Evolutionary conservation across 768 basidiomycete species (phyloP).

Genomic region (Lentinula raphanica): DNA sequence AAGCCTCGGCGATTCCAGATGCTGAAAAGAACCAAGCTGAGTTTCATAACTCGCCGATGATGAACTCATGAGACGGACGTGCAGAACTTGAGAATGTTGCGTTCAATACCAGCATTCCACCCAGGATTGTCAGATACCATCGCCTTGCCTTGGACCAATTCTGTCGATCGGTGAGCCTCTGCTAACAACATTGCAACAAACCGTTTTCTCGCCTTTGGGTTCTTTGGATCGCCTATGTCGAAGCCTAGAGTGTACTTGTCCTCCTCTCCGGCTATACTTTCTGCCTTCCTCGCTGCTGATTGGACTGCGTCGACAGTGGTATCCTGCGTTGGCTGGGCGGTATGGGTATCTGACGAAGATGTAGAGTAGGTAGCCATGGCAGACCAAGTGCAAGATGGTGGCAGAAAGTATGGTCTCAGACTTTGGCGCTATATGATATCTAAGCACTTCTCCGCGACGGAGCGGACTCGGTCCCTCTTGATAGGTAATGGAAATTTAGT

Average conservation of each 20-base stretch:
- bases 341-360: neutral
- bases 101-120: slow-evolving; percentile 48
- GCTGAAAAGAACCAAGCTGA: slow-evolving; percentile 22
- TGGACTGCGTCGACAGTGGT: neutral
- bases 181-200: neutral
- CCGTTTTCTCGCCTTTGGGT: slow-evolving; percentile 38
- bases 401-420: neutral
- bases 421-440: neutral
- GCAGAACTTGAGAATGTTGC: slow-evolving; percentile 62
- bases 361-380: neutral
- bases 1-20: slow-evolving; percentile 37
- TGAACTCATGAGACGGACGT: slow-evolving; percentile 24
- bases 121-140: slow-evolving; percentile 50
- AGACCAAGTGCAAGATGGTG: neutral
- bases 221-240: slow-evolving; percentile 33
- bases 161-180: slow-evolving; percentile 22
- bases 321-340: neutral
- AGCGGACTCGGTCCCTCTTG: neutral
- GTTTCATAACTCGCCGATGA: neutral
- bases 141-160: slow-evolving; percentile 41
- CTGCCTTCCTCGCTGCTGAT: neutral
- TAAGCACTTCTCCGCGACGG: neutral
- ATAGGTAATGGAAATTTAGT: neutral
- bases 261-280: neutral
- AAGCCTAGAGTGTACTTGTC: slow-evolving; percentile 33